phyloP scores from a whole-genome alignment of 805 yeast species.

The Wickerhamiella australiensis region DNA sequence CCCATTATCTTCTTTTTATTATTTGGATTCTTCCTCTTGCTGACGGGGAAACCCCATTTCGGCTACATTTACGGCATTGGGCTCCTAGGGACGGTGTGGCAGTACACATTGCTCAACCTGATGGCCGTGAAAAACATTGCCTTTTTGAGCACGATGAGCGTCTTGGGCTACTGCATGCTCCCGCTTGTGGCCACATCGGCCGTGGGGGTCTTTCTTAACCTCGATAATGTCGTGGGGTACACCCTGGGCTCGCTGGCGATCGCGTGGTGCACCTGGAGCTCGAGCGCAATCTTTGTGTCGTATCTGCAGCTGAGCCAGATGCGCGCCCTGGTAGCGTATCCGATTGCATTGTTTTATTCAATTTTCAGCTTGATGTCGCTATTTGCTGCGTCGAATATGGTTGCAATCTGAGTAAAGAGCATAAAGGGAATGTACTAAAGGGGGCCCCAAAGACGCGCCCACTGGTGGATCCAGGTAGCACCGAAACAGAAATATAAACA shows the following conservation, averaged over 20 bases:
- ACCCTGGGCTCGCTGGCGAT: conserved; percentile 53
- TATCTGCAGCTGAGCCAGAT: conserved; percentile 74
- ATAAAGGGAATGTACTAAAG: no score
- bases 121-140: conserved; percentile 51
- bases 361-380: conserved; percentile 94
- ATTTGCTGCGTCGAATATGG: no score
- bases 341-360: conserved; percentile 79
- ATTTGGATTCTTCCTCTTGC: conserved; percentile 69
- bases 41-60: conserved; percentile 88
- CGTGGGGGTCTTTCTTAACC: conserved; percentile 48
- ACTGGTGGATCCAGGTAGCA: no score
- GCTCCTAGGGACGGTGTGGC: conserved; percentile 71
- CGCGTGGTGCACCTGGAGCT: conserved; percentile 83
- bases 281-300: conserved; percentile 84
- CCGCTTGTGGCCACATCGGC: conserved; percentile 76
- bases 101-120: conserved; percentile 71
- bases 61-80: conserved; percentile 97
- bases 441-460: no score
- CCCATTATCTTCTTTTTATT: conserved; percentile 79
- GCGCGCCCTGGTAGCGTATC: conserved; percentile 85
- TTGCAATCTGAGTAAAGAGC: no score
- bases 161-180: conserved; percentile 83
- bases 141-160: conserved; percentile 67
- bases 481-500: no score
- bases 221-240: conserved; percentile 70